These are phyloP conservation scores for Kodamaea lidongshanica DNA, from an alignment of 805 yeast genomes.

Conservation along the genomic window DNA sequence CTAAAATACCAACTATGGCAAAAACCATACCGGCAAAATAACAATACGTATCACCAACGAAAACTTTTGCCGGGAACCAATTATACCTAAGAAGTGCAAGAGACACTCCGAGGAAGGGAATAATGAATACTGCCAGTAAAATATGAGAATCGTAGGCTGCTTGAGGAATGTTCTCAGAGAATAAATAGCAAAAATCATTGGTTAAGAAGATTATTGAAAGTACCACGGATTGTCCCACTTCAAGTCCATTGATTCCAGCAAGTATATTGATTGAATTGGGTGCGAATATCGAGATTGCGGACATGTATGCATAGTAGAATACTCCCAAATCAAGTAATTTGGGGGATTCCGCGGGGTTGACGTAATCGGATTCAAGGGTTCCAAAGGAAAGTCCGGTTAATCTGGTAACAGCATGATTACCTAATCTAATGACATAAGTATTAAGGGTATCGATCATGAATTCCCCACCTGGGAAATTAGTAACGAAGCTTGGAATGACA, in stretches of 20 bases:
- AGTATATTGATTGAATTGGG: slow-evolving; percentile 93
- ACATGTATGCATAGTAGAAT: slow-evolving; percentile 85
- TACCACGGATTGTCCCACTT: slow-evolving; percentile 89
- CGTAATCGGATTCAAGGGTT: slow-evolving; percentile 30
- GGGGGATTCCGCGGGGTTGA: slow-evolving; percentile 31
- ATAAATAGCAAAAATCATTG: slow-evolving; percentile 71
- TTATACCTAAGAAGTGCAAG: slow-evolving; percentile 70
- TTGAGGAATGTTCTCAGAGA: slow-evolving; percentile 33
- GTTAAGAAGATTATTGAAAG: slow-evolving; percentile 62
- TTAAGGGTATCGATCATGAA: slow-evolving; percentile 16
- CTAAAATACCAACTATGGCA: slow-evolving; percentile 92
- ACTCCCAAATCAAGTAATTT: slow-evolving; percentile 66
- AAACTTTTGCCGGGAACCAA: slow-evolving; percentile 87
- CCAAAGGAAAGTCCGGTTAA: slow-evolving; percentile 35
- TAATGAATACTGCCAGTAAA: slow-evolving; percentile 67
- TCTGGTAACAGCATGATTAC: slow-evolving; percentile 26
- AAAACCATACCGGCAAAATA: slow-evolving; percentile 98
- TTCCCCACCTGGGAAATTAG: slow-evolving; percentile 28
- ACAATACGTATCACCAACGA: slow-evolving; percentile 98
- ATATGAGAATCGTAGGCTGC: slow-evolving; percentile 75
- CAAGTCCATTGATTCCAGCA: slow-evolving; percentile 95
- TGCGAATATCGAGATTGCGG: slow-evolving; percentile 82
- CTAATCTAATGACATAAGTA: slow-evolving; percentile 16
- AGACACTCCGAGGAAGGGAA: slow-evolving; percentile 86
- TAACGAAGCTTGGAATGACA: slow-evolving; percentile 67